phyloP scores from a whole-genome alignment of 805 yeast species.

The Teunomyces barrocoloradensis region DNA sequence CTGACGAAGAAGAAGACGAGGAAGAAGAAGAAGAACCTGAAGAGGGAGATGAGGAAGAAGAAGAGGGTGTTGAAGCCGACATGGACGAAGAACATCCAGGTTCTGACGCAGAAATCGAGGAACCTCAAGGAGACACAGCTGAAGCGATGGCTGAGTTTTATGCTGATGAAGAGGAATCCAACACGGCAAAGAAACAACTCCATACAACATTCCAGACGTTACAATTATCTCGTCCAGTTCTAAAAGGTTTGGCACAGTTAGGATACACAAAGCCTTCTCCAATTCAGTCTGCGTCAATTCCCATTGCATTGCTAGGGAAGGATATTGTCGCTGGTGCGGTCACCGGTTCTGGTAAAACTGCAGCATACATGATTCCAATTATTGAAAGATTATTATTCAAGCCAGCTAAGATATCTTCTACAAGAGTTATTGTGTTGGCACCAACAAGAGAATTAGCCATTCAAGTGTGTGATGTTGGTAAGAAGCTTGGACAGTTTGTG shows the following conservation, averaged over 20 bases:
- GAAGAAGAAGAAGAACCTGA: conserved; percentile 28
- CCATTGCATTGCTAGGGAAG: conserved; percentile 88
- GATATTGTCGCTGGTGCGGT: conserved; percentile 99
- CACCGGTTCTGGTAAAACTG: conserved; percentile 99
- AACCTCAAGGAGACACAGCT: conserved; percentile 56
- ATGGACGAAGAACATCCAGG: conserved; percentile 30
- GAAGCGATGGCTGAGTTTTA: conserved; percentile 82
- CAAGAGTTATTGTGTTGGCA: conserved; percentile 85
- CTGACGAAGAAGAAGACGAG: conserved; percentile 30
- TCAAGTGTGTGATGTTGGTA: conserved; percentile 93
- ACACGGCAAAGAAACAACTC: conserved; percentile 43
- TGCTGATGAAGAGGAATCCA: conserved; percentile 54
- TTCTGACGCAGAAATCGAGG: conserved; percentile 23
- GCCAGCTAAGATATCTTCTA: conserved; percentile 80
- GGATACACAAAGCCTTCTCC: conserved; percentile 92
- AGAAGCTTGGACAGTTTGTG: conserved; percentile 74
- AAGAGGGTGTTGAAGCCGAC: conserved; percentile 28
- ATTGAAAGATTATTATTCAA: conserved; percentile 88
- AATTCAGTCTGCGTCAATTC: conserved; percentile 90
- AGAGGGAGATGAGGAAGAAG: conserved; percentile 21
- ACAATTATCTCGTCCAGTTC: conserved; percentile 83
- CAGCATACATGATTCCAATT: conserved; percentile 95
- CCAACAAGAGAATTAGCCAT: conserved; percentile 98
- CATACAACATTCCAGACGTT: conserved; percentile 73
- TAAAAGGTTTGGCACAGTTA: conserved; percentile 75